Conservation (phyloP, 2,329 filamentous ascomycete species). For the Aspergillus brasiliensis region DNA sequence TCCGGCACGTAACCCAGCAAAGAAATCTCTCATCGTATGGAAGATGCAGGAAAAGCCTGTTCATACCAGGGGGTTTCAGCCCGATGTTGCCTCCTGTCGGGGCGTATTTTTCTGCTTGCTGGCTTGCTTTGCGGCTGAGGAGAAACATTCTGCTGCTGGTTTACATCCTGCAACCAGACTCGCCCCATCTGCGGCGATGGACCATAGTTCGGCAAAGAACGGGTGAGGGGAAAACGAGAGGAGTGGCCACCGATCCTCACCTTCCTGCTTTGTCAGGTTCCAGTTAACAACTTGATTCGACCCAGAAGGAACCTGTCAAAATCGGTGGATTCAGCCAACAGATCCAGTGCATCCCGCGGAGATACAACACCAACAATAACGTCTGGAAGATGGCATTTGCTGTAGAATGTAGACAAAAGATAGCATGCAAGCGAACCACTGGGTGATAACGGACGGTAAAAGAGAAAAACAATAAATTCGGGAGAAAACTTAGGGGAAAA, state of each 20-base stretch:
- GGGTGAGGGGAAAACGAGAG: not conserved
- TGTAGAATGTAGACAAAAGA: not conserved
- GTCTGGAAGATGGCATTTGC: not conserved
- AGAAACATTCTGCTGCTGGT: not conserved
- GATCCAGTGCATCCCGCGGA: not conserved
- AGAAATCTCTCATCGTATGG: not conserved
- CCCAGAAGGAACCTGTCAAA: not conserved
- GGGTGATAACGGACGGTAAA: not conserved
- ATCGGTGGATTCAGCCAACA: not conserved
- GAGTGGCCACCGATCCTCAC: not conserved
- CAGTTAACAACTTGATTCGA: not conserved
- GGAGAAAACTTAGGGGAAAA: not conserved
- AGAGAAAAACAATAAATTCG: not conserved
- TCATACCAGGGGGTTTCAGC: not conserved
- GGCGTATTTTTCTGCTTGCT: not conserved
- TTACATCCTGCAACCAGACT: not conserved
- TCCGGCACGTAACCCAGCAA: not conserved
- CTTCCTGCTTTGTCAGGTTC: not conserved
- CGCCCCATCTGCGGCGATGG: not conserved
- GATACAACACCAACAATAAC: not conserved
- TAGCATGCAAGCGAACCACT: not conserved
- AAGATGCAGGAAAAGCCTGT: not conserved
- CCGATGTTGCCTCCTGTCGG: not conserved
- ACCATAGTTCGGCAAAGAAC: constrained; percentile 6
- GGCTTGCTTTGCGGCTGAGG: not conserved